Base-by-base conservation (phyloP, 1,284 basidiomycete genomes). In the Ustilago lituana region DNA sequence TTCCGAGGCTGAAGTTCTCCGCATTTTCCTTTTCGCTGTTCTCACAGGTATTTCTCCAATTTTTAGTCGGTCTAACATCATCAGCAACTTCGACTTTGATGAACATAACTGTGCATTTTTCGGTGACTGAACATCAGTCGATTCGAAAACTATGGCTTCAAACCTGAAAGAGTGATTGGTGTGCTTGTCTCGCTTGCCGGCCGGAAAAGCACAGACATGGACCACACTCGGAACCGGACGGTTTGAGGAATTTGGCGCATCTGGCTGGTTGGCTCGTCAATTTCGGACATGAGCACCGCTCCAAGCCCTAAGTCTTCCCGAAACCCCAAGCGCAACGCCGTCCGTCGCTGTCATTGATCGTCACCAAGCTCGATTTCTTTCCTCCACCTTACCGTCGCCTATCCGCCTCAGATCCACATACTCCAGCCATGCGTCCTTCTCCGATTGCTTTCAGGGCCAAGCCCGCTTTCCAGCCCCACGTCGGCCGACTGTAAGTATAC, bases 401-500 rank as follows among this genome's bases (percentile, higher is more conserved):
- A 29, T 14, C 15, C 19, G 20, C 4, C 11, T 22, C 24, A 27
- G 29, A 45, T 6, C n/a, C n/a, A 38, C 5, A 41, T 14, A n/a
- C 14, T 17, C 39, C 40, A 58, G n/a, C 12, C n/a, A 65, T 70
- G 62, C 67, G 67, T 33, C 62, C 67, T 8, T 55, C 67, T 49
- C 58, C 67, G 6, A 55, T 70, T 22, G 37, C 62, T 27, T 58
- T 36, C 58, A 57, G 62, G 20, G 56, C 49, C 52, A 69, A 76
- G 66, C 75, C 75, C 39, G 32, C 55, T 32, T 78, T 78, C 70
- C 73, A 78, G 59, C 75, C 77, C 19, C 75, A 76, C 55, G 59
- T 77, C 43, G 69, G 64, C 38, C 56, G 70, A 55, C 65, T 78
- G 64, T 65, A 76, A 77, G 77, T 77, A 23, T 24, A 26, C 10